phyloP scores from a whole-genome alignment of 1,139 yeast species.

The Yamadazyma siamensis region DNA sequence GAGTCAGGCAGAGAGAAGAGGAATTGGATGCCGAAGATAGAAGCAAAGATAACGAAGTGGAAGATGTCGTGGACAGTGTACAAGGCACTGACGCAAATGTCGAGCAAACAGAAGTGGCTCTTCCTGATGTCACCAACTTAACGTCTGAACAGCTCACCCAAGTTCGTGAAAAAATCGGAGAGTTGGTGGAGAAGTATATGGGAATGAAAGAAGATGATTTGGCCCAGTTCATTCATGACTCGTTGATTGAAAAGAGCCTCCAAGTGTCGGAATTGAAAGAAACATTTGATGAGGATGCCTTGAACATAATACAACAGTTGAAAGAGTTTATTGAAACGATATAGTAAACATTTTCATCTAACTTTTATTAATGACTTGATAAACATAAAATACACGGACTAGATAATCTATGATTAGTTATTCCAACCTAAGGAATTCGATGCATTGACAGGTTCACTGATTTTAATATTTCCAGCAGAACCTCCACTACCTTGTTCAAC shows the following conservation, averaged over 20 bases:
- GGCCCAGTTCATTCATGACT: slow-evolving; percentile 38
- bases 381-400: slow-evolving; percentile 5
- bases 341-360: too few species aligned
- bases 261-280: slow-evolving; percentile 43
- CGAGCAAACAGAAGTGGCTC: neutral
- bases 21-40: slow-evolving; percentile 21
- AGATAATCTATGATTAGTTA: slow-evolving; percentile 6
- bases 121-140: slow-evolving; percentile 2
- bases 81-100: neutral
- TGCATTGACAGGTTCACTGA: slow-evolving; percentile 45
- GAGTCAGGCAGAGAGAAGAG: slow-evolving; percentile 6
- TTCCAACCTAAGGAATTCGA: slow-evolving; percentile 49
- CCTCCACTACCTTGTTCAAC: slow-evolving; percentile 16
- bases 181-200: slow-evolving; percentile 47
- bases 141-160: slow-evolving; percentile 8
- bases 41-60: slow-evolving; percentile 4
- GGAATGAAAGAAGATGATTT: slow-evolving; percentile 53
- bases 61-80: slow-evolving; percentile 1
- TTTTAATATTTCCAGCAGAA: slow-evolving; percentile 23
- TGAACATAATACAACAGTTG: slow-evolving; percentile 37
- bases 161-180: slow-evolving; percentile 33
- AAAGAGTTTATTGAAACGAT: slow-evolving; percentile 19
- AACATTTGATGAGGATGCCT: slow-evolving; percentile 56
- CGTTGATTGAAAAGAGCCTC: slow-evolving; percentile 29
- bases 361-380: too few species aligned